Conservation (phyloP, 2,329 filamentous ascomycete species). For the Tricladium varicosporioides region DNA sequence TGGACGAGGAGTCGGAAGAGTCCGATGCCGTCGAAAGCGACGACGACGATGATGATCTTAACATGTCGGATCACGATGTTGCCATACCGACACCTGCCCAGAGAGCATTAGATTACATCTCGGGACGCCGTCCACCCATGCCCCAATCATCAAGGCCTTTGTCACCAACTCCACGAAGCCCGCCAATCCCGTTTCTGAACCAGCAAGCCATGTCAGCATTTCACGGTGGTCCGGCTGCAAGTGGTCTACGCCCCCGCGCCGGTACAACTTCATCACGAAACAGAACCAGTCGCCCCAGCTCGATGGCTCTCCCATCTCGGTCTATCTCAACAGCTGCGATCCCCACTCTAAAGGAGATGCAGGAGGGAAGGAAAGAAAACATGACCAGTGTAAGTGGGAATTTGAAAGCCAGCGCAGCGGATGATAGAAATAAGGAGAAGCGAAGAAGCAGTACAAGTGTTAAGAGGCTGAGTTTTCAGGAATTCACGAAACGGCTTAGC, state of each 20-base stretch:
- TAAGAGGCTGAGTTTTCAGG: constrained; percentile 60
- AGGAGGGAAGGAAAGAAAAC: neutral
- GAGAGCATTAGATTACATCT: constrained; percentile 35
- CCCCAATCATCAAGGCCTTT: constrained; percentile 18
- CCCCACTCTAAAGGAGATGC: constrained; percentile 20
- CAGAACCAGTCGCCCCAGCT: constrained; percentile 25
- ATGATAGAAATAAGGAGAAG: constrained; percentile 35
- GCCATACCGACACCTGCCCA: constrained; percentile 33
- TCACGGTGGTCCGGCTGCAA: constrained; percentile 16
- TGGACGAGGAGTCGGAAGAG: constrained; percentile 39
- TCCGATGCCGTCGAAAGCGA: constrained; percentile 34
- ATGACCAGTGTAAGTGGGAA: constrained; percentile 15
- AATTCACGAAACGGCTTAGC: constrained; percentile 51
- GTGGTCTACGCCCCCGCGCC: constrained; percentile 27
- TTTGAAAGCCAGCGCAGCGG: constrained; percentile 15
- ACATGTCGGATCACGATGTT: constrained; percentile 22
- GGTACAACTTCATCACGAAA: constrained; percentile 22
- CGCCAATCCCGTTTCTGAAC: constrained; percentile 30
- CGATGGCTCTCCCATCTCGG: constrained; percentile 28
- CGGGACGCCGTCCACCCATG: constrained; percentile 26
- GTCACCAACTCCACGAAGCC: constrained; percentile 23
- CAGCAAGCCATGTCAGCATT: constrained; percentile 31
- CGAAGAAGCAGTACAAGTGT: constrained; percentile 52
- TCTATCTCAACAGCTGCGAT: constrained; percentile 28
- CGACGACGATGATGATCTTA: constrained; percentile 36